Evolutionary conservation across 2,329 filamentous ascomycete species (phyloP).

Genomic region (Fusarium poae): DNA sequence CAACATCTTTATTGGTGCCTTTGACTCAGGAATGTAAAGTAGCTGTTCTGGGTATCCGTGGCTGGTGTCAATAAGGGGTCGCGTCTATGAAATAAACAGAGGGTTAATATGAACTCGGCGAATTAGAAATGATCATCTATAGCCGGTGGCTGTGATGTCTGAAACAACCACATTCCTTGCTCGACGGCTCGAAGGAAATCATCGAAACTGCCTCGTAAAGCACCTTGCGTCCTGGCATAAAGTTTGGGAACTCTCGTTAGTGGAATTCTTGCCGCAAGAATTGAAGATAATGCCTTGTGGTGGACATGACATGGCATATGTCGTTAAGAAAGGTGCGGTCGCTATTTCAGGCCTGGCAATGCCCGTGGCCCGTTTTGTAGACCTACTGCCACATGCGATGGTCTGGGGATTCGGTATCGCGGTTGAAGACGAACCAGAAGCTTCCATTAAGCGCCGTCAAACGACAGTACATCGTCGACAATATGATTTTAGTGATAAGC

Average conservation of each 20-base stretch:
- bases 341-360: conserved; percentile 20
- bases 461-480: conserved; percentile 16
- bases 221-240: neutral
- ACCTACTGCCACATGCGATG: conserved; percentile 21
- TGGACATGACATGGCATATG: neutral
- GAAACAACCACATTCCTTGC: conserved; percentile 18
- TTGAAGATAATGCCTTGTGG: conserved; percentile 18
- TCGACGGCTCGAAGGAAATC: neutral
- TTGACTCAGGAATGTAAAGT: conserved; percentile 11
- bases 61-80: conserved; percentile 4
- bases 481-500: neutral
- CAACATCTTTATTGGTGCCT: neutral
- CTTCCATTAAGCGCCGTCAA: conserved; percentile 40
- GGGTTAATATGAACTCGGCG: neutral
- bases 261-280: neutral
- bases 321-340: conserved; percentile 11
- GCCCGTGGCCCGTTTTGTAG: conserved; percentile 18
- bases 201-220: conserved; percentile 9
- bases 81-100: conserved; percentile 3
- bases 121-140: neutral
- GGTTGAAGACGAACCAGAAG: conserved; percentile 46
- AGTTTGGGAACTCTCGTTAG: neutral
- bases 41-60: conserved; percentile 5
- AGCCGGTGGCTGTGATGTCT: neutral
- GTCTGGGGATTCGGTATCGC: conserved; percentile 24